Evolutionary conservation across 2,329 filamentous ascomycete species (phyloP).

Genomic region (Zalaria sp.): DNA sequence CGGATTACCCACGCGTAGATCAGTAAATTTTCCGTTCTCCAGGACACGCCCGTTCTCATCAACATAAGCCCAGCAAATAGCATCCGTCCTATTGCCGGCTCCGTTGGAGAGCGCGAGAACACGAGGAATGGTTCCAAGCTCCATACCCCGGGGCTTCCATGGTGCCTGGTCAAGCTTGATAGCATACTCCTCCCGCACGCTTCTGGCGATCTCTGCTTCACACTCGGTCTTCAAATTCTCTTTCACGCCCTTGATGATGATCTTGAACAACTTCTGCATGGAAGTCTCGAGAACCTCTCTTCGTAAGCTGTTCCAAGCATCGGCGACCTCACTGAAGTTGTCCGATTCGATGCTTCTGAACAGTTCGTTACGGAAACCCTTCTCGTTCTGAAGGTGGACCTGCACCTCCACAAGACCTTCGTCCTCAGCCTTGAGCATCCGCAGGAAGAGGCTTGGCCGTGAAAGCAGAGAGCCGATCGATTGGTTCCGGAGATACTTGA

Average conservation of each 20-base stretch:
- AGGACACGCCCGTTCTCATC: conserved; percentile 83
- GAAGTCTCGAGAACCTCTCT: conserved; percentile 73
- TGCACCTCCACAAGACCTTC: conserved; percentile 83
- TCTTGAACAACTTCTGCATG: conserved; percentile 63
- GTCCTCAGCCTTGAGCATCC: conserved; percentile 95
- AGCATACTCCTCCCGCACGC: conserved; percentile 77
- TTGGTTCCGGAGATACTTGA: conserved; percentile 91
- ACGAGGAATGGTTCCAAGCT: conserved; percentile 73
- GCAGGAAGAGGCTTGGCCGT: conserved; percentile 78
- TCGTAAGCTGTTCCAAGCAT: conserved; percentile 85
- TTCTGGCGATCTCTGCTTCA: conserved; percentile 79
- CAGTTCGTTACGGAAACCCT: conserved; percentile 62
- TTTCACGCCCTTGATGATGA: conserved; percentile 86
- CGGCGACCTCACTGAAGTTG: conserved; percentile 86
- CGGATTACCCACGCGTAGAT: conserved; percentile 53
- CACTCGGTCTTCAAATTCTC: conserved; percentile 88
- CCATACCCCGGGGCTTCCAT: conserved; percentile 87
- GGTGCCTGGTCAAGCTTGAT: conserved; percentile 89
- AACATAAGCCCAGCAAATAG: conserved; percentile 81
- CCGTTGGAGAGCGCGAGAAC: conserved; percentile 82
- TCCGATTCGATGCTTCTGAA: conserved; percentile 82
- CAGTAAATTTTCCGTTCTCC: conserved; percentile 77
- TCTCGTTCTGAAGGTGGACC: conserved; percentile 61
- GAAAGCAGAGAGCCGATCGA: conserved; percentile 68
- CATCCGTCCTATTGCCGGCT: conserved; percentile 63